These are phyloP conservation scores for Exobasidium rhododendri DNA, from an alignment of 1,284 basidiomycete species.

Conservation along the genomic window DNA sequence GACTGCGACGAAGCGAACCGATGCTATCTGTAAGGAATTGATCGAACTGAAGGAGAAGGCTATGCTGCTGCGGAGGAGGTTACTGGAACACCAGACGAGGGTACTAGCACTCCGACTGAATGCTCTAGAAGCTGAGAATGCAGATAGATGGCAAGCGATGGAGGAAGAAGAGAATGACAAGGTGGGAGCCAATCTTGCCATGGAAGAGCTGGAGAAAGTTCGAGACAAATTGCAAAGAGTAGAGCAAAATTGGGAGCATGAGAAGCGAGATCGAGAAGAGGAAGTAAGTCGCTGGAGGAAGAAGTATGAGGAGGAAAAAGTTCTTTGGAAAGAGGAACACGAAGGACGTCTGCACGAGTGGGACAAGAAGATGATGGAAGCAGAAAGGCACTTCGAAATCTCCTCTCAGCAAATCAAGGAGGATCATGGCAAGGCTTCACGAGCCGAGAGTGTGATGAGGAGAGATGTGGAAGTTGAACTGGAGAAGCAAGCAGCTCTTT, in stretches of 20 bases:
- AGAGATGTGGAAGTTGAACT: not conserved
- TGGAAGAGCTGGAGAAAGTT: constrained; percentile 17
- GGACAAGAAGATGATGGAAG: not conserved
- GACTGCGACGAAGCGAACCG: constrained; percentile 32
- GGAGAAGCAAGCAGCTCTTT: not conserved
- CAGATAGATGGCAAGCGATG: constrained; percentile 15
- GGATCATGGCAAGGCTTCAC: not conserved
- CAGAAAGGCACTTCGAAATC: not conserved
- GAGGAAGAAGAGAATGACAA: constrained; percentile 22
- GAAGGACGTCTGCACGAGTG: constrained; percentile 6
- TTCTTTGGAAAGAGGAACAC: not conserved
- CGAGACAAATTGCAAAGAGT: constrained; percentile 20
- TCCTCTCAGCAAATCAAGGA: not conserved
- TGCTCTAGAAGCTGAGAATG: constrained; percentile 24
- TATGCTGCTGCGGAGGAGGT: constrained; percentile 22
- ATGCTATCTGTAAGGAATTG: constrained; percentile 34
- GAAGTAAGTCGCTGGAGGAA: constrained; percentile 11
- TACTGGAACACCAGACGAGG: constrained; percentile 41
- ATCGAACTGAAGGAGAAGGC: constrained; percentile 29
- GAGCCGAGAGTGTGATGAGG: not conserved
- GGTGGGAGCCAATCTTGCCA: constrained; percentile 14
- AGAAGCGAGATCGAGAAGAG: constrained; percentile 13
- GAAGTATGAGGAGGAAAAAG: constrained; percentile 6
- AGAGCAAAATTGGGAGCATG: constrained; percentile 12
- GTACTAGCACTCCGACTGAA: constrained; percentile 33